Base-by-base conservation (phyloP, 2,329 filamentous ascomycete species). In the Penicillium sp. region DNA sequence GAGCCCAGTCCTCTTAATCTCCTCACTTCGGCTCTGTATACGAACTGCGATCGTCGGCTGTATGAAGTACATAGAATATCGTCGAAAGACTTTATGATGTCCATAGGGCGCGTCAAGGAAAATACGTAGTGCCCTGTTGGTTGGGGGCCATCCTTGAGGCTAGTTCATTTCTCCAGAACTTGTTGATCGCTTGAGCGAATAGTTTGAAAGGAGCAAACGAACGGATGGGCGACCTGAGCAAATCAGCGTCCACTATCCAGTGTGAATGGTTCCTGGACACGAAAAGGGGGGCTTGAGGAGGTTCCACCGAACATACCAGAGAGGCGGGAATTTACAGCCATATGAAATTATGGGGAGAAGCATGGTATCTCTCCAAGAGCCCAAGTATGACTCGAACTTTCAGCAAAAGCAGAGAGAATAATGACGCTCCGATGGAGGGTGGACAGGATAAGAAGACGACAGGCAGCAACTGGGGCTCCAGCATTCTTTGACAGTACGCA, bases 281-380 rank as follows among this genome's bases (percentile, higher is more conserved):
- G 50, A 57, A 57, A 43, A 49, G 49, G 55, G 28, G 28, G 25
- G 35, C 25, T 10, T 38, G 38, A 25, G 22, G 54, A 41, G 42
- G 51, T 53, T 25, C 51, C 51, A 53, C 51, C 48, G n/a, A 50
- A 51, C 54, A 57, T 57, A 39, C 55, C 55, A 52, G 49, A 53
- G 51, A 20, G 48, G 39, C 55, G 49, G 55, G 49, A 51, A 43
- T 52, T 37, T 42, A 57, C 49, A 57, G 41, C 49, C 55, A 57
- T 52, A 17, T 11, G 35, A 43, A 31, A 25, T n/a, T 17, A 53
- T 37, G 41, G 39, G 41, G 17, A 35, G 39, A 38, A 41, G 52
- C 37, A 49, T 37, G 54, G 22, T 25, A 45, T 12, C 15, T 17
- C 31, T 15, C 15, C 31, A 31, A 31, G 31, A 31, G 31, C 7